Base-by-base conservation (phyloP, 176 grass and related monocot genomes). In the Oryza australiensis region DNA sequence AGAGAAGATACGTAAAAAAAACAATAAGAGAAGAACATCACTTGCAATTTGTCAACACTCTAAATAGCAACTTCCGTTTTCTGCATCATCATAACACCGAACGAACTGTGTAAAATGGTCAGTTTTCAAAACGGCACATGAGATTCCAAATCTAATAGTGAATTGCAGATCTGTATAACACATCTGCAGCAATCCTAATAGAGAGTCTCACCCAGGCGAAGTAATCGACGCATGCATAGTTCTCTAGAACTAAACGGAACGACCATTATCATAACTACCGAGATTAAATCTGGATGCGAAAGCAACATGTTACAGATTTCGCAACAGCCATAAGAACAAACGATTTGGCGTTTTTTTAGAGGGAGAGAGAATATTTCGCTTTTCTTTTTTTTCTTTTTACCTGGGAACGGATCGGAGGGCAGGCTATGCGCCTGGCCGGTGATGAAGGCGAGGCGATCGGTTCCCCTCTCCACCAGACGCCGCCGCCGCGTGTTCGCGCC, bases 361-460 rank as follows among this genome's bases (percentile, higher is more conserved):
- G 9, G 12, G 13, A 13, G 45, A n/a, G 13, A 48, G 13, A 48
- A 48, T 4, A 48, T 0, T 1, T 15, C 3, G 45, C 12, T 53
- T 53, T 55, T 3, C 20, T 33, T 12, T 12, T 49, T 26, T 38
- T 38, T 11, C 10, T 80, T 62, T 29, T 77, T 77, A 90, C 86
- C 64, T 82, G 91, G 70, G 27, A n/a, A 60, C 3, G 88, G 70
- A 30, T 87, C 65, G 53, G 82, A 73, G 70, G 86, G 34, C 26
- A 83, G 53, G 86, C 32, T 79, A 63, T 42, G 46, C 33, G 63
- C 67, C 82, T 93, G 74, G 14, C 91, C 88, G 48, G 93, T 90
- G 80, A 99, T 95, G 73, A 95, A 84, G 81, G 90, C 85, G 41
- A 99, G 87, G 73, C 89, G 93, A 80, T 99, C 88, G 13, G 91